Conservation (phyloP, 192 early-diverging fungal species). For the Umbelopsis vinacea region DNA sequence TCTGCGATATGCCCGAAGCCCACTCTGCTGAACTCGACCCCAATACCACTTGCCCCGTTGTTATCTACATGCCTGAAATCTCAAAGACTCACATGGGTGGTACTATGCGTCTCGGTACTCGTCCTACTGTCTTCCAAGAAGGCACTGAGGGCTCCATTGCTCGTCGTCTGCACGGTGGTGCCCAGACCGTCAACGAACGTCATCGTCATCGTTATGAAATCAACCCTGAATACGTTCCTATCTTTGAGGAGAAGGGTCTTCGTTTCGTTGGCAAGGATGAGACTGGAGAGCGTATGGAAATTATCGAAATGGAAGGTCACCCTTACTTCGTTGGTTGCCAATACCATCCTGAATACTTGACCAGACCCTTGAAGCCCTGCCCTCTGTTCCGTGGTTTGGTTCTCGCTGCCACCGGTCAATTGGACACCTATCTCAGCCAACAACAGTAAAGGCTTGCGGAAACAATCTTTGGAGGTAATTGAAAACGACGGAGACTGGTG, state of each 20-base stretch:
- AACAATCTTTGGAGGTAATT: too few relatives aligned
- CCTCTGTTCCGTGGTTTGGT: constrained; percentile 94
- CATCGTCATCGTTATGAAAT: constrained; percentile 99
- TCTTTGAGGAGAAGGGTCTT: constrained; percentile 81
- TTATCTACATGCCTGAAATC: constrained; percentile 99
- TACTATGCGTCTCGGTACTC: constrained; percentile 94
- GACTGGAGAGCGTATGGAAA: constrained; percentile 97
- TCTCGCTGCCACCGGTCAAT: constrained; percentile 78
- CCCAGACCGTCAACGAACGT: constrained; percentile 77
- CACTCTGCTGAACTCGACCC: constrained; percentile 87
- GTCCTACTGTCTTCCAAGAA: constrained; percentile 78
- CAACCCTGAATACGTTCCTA: constrained; percentile 81
- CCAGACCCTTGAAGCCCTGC: constrained; percentile 89
- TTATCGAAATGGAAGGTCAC: constrained; percentile 85
- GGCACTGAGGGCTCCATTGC: constrained; percentile 69
- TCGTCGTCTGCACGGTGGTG: constrained; percentile 67
- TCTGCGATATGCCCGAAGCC: constrained; percentile 79
- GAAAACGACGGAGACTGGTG: neutral
- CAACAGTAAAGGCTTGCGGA: neutral
- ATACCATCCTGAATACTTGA: constrained; percentile 98
- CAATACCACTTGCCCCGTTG: constrained; percentile 73
- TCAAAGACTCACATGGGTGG: constrained; percentile 90
- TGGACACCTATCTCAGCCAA: constrained; percentile 54
- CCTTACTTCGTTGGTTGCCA: constrained; percentile 95
- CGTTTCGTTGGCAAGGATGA: constrained; percentile 93